phyloP scores from a whole-genome alignment of 2,329 filamentous ascomycete genomes.

The Neophaeococcomyces aloes region DNA sequence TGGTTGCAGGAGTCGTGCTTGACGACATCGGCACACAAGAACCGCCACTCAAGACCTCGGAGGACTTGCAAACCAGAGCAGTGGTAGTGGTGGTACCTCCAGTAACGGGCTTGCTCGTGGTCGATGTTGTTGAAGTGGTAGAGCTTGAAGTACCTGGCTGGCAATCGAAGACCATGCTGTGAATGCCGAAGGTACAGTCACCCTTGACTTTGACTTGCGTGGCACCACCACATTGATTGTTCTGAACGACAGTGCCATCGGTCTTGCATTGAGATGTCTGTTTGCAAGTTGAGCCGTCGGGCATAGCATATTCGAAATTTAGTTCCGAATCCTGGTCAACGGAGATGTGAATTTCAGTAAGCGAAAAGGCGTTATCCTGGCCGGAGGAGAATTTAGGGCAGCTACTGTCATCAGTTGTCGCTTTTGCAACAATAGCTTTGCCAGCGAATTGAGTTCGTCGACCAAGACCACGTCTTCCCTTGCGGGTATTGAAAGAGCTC shows the following conservation, averaged over 20 bases:
- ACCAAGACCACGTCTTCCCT: constrained; percentile 43
- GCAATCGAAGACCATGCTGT: constrained; percentile 68
- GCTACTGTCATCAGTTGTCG: constrained; percentile 27
- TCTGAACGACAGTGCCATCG: constrained; percentile 60
- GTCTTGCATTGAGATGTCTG: constrained; percentile 59
- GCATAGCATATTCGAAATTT: constrained; percentile 80
- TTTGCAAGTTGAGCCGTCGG: constrained; percentile 71
- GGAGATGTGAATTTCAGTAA: constrained; percentile 61
- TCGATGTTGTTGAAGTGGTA: constrained; percentile 14
- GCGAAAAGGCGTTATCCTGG: constrained; percentile 55
- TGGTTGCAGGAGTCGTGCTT: constrained; percentile 3
- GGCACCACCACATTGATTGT: constrained; percentile 87
- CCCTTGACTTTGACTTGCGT: constrained; percentile 49
- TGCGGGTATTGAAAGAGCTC: constrained; percentile 45
- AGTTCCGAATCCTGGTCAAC: constrained; percentile 67
- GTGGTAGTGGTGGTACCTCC: constrained; percentile 12
- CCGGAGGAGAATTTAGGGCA: constrained; percentile 52
- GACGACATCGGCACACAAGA: neutral
- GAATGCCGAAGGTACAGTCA: constrained; percentile 61
- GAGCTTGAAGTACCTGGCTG: constrained; percentile 20
- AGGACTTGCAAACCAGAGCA: neutral
- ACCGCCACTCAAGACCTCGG: neutral
- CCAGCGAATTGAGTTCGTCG: constrained; percentile 27
- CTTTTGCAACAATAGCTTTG: constrained; percentile 54
- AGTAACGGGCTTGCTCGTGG: constrained; percentile 9